phyloP scores from a whole-genome alignment of 2,329 filamentous ascomycete species.

The Aureobasidium sp. region DNA sequence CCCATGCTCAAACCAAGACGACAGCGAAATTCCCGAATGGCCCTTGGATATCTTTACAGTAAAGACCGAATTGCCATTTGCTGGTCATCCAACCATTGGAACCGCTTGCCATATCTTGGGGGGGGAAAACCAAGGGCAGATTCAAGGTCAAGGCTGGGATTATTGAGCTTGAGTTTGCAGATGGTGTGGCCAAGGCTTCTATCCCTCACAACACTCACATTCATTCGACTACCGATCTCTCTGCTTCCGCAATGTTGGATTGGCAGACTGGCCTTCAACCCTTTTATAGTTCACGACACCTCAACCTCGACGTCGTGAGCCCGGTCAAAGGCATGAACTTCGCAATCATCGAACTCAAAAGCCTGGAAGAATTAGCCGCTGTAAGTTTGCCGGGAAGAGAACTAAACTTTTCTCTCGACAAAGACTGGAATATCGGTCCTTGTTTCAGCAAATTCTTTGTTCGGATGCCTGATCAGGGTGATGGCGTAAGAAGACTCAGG shows the following conservation, averaged over 20 bases:
- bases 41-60: constrained; percentile 50
- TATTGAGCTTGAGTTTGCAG: constrained; percentile 36
- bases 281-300: neutral
- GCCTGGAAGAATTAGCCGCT: constrained; percentile 50
- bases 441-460: constrained; percentile 56
- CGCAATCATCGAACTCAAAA: constrained; percentile 55
- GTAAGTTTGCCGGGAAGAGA: constrained; percentile 31
- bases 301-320: constrained; percentile 31
- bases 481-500: constrained; percentile 37
- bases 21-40: constrained; percentile 31
- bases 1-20: constrained; percentile 15
- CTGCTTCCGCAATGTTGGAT: constrained; percentile 27
- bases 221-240: constrained; percentile 39
- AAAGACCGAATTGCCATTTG: constrained; percentile 48
- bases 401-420: constrained; percentile 34
- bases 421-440: constrained; percentile 49
- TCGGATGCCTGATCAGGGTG: constrained; percentile 27
- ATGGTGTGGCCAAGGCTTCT: constrained; percentile 47
- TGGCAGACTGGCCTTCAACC: constrained; percentile 31
- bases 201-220: constrained; percentile 63
- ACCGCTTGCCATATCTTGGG: constrained; percentile 31
- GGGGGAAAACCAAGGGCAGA: constrained; percentile 26
- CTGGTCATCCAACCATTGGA: constrained; percentile 53
- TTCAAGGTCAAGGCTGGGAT: constrained; percentile 40
- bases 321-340: constrained; percentile 71